Evolutionary conservation across 1,284 basidiomycete genomes (phyloP).

Genomic region (Leccinum colubrinum): DNA sequence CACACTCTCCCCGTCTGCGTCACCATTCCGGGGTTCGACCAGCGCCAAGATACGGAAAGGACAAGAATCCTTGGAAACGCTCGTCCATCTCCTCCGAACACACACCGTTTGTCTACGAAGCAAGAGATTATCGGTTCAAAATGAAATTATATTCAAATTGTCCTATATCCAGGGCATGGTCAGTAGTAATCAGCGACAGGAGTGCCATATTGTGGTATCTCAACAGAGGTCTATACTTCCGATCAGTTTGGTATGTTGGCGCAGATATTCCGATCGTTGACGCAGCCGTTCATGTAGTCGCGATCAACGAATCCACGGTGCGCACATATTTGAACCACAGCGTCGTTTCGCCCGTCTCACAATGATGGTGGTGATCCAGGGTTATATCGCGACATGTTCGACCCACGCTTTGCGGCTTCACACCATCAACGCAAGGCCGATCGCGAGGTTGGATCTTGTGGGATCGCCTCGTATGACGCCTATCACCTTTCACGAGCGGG

Average conservation of each 20-base stretch:
- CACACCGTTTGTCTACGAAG: conserved; percentile 40
- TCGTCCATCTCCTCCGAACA: conserved; percentile 76
- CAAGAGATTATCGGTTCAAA: too few relatives aligned
- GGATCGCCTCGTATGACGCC: conserved; percentile 54
- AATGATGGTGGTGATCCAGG: conserved; percentile 41
- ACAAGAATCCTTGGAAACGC: conserved; percentile 34
- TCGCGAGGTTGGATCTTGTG: conserved; percentile 63
- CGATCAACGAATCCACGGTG: conserved; percentile 86
- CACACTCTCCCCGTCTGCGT: conserved; percentile 29
- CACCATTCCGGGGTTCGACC: conserved; percentile 25
- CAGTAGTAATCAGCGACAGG: conserved; percentile 81
- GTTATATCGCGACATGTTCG: conserved; percentile 82
- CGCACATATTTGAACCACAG: neutral
- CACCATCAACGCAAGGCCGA: conserved; percentile 77
- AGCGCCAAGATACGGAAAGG: conserved; percentile 19
- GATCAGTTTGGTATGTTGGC: conserved; percentile 70
- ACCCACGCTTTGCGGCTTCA: conserved; percentile 66
- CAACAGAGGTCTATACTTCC: conserved; percentile 76
- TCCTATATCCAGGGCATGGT: conserved; percentile 82
- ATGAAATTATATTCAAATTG: conserved; percentile 30
- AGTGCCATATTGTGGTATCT: conserved; percentile 90
- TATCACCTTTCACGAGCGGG: conserved; percentile 78
- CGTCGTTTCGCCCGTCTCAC: neutral
- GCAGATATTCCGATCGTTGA: conserved; percentile 30
- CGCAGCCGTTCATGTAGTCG: conserved; percentile 62